Conservation (phyloP, 257 asterid species). For the Catharanthus roseus region DNA sequence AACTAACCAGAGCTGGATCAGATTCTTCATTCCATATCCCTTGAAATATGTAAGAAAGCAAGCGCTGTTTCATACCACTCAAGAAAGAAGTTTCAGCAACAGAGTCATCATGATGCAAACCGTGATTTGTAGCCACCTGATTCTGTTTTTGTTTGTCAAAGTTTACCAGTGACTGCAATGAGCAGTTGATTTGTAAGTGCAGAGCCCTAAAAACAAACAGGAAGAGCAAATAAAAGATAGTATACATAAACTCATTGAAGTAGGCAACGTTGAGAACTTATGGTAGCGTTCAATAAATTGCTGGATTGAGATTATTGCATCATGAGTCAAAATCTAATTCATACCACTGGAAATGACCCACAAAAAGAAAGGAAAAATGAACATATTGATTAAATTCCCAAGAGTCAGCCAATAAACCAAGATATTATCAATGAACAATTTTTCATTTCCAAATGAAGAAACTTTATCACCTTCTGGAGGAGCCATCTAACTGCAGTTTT, state of each 20-base stretch:
- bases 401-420: too few species aligned
- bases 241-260: neutral
- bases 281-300: neutral
- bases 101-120: conserved; percentile 35
- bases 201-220: conserved; percentile 9
- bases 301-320: neutral
- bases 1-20: conserved; percentile 68
- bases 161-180: conserved; percentile 35
- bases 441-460: neutral
- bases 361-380: too few species aligned
- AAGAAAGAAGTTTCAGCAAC: conserved; percentile 51
- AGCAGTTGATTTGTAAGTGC: conserved; percentile 13
- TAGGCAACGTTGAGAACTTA: neutral
- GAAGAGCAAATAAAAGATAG: conserved; percentile 7
- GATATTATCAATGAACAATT: neutral
- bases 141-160: conserved; percentile 39
- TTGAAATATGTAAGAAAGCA: conserved; percentile 87
- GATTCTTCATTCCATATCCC: conserved; percentile 93
- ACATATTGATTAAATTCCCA: too few species aligned
- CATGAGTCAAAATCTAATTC: neutral
- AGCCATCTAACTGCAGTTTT: neutral
- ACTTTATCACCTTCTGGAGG: neutral
- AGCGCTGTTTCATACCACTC: conserved; percentile 84
- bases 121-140: conserved; percentile 44
- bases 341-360: neutral